phyloP scores from a whole-genome alignment of 2,329 filamentous ascomycete species.

The Talaromyces sp. region DNA sequence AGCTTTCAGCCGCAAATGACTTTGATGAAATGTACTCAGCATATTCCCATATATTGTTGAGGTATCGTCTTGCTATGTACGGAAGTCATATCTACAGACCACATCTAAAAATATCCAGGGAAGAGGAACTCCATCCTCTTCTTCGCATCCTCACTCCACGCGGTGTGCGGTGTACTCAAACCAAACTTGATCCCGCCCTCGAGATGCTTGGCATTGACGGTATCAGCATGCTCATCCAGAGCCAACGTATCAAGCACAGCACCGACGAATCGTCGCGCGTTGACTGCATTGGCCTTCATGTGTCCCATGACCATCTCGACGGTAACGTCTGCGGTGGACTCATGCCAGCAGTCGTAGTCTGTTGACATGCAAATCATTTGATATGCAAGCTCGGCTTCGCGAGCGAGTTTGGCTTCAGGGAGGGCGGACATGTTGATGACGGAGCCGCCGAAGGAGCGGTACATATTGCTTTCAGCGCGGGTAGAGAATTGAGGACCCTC shows the following conservation, averaged over 20 bases:
- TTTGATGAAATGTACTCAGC: neutral
- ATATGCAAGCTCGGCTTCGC: conserved; percentile 93
- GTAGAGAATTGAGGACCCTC: conserved; percentile 99
- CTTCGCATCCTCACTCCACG: conserved; percentile 68
- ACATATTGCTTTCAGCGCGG: conserved; percentile 90
- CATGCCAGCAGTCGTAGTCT: conserved; percentile 98
- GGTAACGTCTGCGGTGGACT: conserved; percentile 72
- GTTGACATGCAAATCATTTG: conserved; percentile 99
- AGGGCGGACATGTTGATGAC: conserved; percentile 98
- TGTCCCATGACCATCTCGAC: conserved; percentile 96
- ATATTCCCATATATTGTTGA: neutral
- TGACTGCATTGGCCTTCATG: conserved; percentile 89
- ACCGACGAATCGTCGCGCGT: conserved; percentile 78
- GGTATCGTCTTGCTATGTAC: neutral
- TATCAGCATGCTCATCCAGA: conserved; percentile 69
- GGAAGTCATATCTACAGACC: neutral
- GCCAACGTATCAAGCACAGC: conserved; percentile 83
- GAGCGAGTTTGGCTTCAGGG: conserved; percentile 91
- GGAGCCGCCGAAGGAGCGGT: conserved; percentile 86
- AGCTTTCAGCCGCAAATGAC: neutral
- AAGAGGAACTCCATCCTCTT: conserved; percentile 84
- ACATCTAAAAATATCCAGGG: conserved; percentile 64
- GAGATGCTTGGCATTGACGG: conserved; percentile 78
- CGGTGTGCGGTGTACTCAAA: conserved; percentile 77
- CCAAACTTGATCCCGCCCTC: conserved; percentile 73